Base-by-base conservation (phyloP, 139 green algal genomes). In the Tetradesmus lagerheimii region DNA sequence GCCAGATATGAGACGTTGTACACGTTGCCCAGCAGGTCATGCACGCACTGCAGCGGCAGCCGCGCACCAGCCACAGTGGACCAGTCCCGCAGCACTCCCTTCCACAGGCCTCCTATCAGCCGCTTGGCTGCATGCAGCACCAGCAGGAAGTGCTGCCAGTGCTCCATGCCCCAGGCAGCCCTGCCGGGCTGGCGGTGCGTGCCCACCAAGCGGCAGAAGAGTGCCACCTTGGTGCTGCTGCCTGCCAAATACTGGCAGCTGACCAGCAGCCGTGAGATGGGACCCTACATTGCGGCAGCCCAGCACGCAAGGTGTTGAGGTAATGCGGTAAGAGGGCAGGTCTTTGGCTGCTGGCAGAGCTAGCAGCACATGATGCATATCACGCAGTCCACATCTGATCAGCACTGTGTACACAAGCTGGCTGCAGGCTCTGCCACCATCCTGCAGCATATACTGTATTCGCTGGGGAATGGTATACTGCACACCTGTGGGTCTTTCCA, bases 31-130 rank as follows among this genome's bases (percentile, higher is more conserved):
- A 91, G 57, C 39, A 91, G 75, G 78, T 91, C 87, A 11, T 83
- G 87, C 62, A 67, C 87, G 45, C 76, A 85, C 62, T 91, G 87
- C 78, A 91, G 77, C 31, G 87, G 87, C 87, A 91, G 87, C 27
- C 43, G 37, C 14, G 62, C 87, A 6, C 87, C 87, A 20, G 53
- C 31, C n/a, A 38, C 23, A 16, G 71, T 57, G 38, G 71, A n/a
- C 87, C 87, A 91, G 53, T 74, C 78, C 31, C 87, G 20, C 29
- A 91, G 53, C 23, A 91, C 50, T 15, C 37, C 57, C 79, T 87
- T 91, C 87, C 87, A 91, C 23, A 50, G 53, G 14, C 87, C 87
- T 25, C 76, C 87, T 16, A 87, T n/a, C 38, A 91, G 78, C n/a
- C 57, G 78, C 62, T 87, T 91, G 8, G 66, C 31, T 8, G 50